phyloP scores from a whole-genome alignment of 257 asterid genomes.

The Fraxinus anomala region DNA sequence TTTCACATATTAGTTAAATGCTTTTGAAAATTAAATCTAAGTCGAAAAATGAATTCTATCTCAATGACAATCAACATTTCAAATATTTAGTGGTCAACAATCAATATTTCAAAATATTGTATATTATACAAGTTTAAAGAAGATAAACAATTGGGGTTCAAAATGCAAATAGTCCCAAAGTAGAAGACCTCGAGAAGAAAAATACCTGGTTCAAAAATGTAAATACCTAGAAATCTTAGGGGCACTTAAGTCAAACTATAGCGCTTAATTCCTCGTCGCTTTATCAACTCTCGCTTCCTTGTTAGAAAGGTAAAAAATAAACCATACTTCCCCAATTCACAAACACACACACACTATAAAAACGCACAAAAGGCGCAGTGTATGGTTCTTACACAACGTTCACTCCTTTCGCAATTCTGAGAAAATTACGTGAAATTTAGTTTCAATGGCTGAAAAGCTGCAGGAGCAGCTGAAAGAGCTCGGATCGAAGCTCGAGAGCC shows the following conservation, averaged over 20 bases:
- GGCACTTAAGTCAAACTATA: conserved; percentile 28
- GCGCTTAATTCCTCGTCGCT: conserved; percentile 19
- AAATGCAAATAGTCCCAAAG: conserved; percentile 25
- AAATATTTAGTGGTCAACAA: no score
- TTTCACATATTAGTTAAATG: no score
- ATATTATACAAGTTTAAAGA: no score
- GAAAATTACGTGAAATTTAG: conserved; percentile 20
- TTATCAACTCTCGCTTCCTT: conserved; percentile 31
- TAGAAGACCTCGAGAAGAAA: conserved; percentile 26
- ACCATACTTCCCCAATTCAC: conserved; percentile 37
- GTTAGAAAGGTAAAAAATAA: conserved; percentile 36
- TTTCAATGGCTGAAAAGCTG: conserved; percentile 65
- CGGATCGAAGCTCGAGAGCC: conserved; percentile 74
- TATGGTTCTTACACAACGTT: conserved; percentile 20
- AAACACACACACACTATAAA: conserved; percentile 12
- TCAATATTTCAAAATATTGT: no score
- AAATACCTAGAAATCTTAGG: conserved; percentile 24
- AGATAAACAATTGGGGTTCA: background rate
- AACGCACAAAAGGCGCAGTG: conserved; percentile 25
- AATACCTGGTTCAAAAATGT: conserved; percentile 24
- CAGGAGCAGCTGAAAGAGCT: conserved; percentile 72
- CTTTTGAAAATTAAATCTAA: no score
- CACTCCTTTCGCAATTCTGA: conserved; percentile 20
- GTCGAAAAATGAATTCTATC: no score
- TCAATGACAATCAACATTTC: no score